Base-by-base conservation (phyloP, 1,139 yeast species). In the Saccharomyces hybrid region DNA sequence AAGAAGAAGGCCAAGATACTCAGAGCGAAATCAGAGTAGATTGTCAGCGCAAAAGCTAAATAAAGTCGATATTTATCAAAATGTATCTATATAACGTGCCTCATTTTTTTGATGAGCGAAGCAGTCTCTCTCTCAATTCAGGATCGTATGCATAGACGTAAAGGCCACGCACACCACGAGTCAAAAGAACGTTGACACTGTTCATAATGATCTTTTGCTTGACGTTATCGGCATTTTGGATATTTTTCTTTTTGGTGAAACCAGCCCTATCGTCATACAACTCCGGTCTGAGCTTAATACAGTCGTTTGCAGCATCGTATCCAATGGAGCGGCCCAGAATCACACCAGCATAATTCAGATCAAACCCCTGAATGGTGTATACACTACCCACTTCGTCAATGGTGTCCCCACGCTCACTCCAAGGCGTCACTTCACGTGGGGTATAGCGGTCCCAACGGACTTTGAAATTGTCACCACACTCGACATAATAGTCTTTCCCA, bases 331-430 rank as follows among this genome's bases (percentile, higher is more conserved):
- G 67, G 1, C 78, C 78, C 8, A 75, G 52, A 4, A 75, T 74
- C 0, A 75, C 74, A 44, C 75, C 78, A 1, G 76, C 76, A 58
- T 72, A 75, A 55, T 74, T 74, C 53, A 75, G 58, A 60, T 75
- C 78, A 59, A 74, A 74, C 0, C 78, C 78, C 60, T 74, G 78
- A 19, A 75, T 65, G 0, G 78, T 74, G 54, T 75, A 75, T 2
- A 74, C 78, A 31, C 76, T 73, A 0, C 78, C 78, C 28, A 74
- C 77, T 58, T 74, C 77, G 31, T 73, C 74, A 47, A 74, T 73
- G 1, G 76, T 73, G 50, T 74, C 77, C 0, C 64, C 64, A 31
- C 77, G 58, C 57, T 74, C 78, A 54, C 75, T 71, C 78, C 78
- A 75, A 8, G 78, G 78, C 2, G 65, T 59, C 2, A 64, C 59